phyloP scores from a whole-genome alignment of 352 stramenopile genomes.

The Globisporangium abappressorium region DNA sequence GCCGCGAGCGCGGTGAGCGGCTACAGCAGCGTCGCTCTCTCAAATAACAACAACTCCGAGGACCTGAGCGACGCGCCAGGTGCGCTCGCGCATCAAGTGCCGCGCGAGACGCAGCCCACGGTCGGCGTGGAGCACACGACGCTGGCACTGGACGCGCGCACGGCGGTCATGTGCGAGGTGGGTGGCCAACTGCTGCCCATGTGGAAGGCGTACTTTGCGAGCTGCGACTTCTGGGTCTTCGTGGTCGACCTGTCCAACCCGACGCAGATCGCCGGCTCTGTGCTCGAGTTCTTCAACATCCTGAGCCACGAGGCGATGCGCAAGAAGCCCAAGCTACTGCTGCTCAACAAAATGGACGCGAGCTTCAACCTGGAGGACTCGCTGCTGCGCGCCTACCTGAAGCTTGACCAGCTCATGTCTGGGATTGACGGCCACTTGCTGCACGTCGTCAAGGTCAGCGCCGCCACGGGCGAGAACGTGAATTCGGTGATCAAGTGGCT shows the following conservation, averaged over 20 bases:
- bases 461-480: constrained; percentile 55
- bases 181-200: constrained; percentile 66
- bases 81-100: constrained; percentile 10
- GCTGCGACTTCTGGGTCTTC: constrained; percentile 69
- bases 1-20: constrained; percentile 7
- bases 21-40: not conserved
- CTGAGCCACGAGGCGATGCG: constrained; percentile 50
- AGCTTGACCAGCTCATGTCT: constrained; percentile 44
- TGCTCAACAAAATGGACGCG: constrained; percentile 72
- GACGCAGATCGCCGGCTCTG: constrained; percentile 39
- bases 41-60: constrained; percentile 12
- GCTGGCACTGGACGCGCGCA: constrained; percentile 37
- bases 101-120: constrained; percentile 50
- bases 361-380: constrained; percentile 44
- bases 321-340: constrained; percentile 53
- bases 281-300: constrained; percentile 67
- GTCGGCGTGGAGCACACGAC: constrained; percentile 62
- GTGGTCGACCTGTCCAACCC: constrained; percentile 62
- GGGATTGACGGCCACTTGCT: constrained; percentile 31
- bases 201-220: constrained; percentile 68
- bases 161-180: constrained; percentile 54
- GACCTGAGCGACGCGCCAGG: constrained; percentile 4
- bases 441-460: constrained; percentile 59
- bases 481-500: constrained; percentile 59
- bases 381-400: constrained; percentile 49